Base-by-base conservation (phyloP, 106 monocot species). In the Allium sativum region DNA sequence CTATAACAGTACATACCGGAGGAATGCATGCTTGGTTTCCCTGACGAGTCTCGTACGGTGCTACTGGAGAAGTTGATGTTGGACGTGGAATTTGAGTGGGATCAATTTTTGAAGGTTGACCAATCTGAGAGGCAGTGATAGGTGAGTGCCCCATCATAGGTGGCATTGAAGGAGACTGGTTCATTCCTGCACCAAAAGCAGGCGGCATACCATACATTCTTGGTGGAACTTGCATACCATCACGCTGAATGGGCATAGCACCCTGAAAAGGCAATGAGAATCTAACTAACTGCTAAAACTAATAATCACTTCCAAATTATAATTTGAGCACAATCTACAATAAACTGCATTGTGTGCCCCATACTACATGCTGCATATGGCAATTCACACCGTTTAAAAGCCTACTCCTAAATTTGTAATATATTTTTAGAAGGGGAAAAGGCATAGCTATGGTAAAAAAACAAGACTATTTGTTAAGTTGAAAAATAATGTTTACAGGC, bases 61-160 rank as follows among this genome's bases (percentile, higher is more conserved):
- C 40, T 11, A 81, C 65, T 12, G 92, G 82, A 42, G 85, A 81
- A 61, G 68, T 79, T 20, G 88, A 68, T 59, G 82, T 67, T 12
- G 98, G 98, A 45, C 92, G 75, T 1, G 98, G 98, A 53, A 99
- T 88, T 55, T 99, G 98, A 69, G 72, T 85, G 2, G 98, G 98
- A 67, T 99, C 88, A 43, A 99, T 92, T 40, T 88, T 92, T 42
- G 88, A 92, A 20, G 86, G 80, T 3, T 77, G 69, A 12, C 80
- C 83, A 10, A 78, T 62, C 68, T 80, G 81, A 54, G 73, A 42
- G 15, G 74, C 73, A n/a, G 67, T 64, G 45, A 80, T 79, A 18
- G 86, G 77, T 18, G 81, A 67, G 56, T 84, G 75, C 14, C 84
- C 87, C 84, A 90, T 84, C 43, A 77, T 71, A 7, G 76, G 65